A percentile compares a stretch with the other conserved stretches of the same genome.
phyloP scores from a whole-genome alignment of 1,284 basidiomycete species.

The Ceratobasidium papillatum region DNA sequence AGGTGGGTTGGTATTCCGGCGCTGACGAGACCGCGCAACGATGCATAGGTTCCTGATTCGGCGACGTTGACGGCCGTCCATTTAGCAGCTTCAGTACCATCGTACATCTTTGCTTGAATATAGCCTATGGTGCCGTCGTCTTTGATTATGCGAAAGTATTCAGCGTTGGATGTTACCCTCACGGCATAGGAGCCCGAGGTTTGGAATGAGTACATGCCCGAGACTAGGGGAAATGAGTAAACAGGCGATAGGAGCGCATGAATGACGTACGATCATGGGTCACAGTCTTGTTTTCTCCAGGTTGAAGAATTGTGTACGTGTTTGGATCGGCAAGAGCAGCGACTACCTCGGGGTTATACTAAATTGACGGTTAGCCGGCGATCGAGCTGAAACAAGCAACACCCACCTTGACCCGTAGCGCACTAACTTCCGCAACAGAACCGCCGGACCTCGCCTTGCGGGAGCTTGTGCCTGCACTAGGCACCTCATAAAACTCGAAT shows the following conservation, averaged over 20 bases:
- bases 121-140: conserved; percentile 23
- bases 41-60: conserved; percentile 15
- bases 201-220: conserved; percentile 38
- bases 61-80: conserved; percentile 21
- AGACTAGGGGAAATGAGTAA: conserved; percentile 17
- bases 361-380: neutral
- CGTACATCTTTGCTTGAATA: conserved; percentile 34
- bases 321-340: conserved; percentile 30
- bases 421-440: conserved; percentile 10
- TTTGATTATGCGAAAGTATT: conserved; percentile 31
- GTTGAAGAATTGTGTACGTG: conserved; percentile 27
- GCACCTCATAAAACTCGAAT: conserved; percentile 32
- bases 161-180: conserved; percentile 14
- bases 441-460: conserved; percentile 11
- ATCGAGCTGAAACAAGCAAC: neutral
- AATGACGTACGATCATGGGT: conserved; percentile 38
- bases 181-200: conserved; percentile 34
- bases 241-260: neutral
- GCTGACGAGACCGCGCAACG: conserved; percentile 11
- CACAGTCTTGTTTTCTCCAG: conserved; percentile 39
- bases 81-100: conserved; percentile 26
- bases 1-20: conserved; percentile 19
- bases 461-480: neutral
- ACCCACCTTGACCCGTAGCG: conserved; percentile 31
- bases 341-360: conserved; percentile 19